Conservation (phyloP, 2,329 filamentous ascomycete genomes). For the Aspergillus ochraceoroseus region DNA sequence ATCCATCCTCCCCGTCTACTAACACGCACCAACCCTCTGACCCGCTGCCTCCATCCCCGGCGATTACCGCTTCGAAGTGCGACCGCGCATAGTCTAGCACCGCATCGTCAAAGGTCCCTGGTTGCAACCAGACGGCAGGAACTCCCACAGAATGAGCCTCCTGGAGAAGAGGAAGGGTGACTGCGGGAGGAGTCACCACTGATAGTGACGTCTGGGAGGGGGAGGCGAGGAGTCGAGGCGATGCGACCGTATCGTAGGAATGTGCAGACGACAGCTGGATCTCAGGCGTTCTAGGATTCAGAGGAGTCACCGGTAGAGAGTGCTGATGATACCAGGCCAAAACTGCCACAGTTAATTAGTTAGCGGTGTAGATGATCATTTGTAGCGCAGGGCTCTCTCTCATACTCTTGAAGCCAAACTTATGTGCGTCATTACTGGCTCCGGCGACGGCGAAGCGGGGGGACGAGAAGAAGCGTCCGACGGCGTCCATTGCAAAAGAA, state of each 20-base stretch:
- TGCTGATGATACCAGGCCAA: constrained; percentile 83
- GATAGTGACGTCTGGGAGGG: constrained; percentile 71
- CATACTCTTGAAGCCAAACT: constrained; percentile 83
- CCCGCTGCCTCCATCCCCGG: constrained; percentile 61
- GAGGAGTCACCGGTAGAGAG: constrained; percentile 69
- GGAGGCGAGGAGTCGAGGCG: constrained; percentile 59
- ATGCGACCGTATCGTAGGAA: constrained; percentile 58
- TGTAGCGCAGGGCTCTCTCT: constrained; percentile 6
- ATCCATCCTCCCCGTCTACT: constrained; percentile 66
- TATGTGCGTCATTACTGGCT: constrained; percentile 75
- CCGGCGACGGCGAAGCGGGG: constrained; percentile 82
- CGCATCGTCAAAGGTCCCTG: constrained; percentile 76
- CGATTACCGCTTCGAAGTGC: constrained; percentile 65
- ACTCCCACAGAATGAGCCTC: constrained; percentile 73
- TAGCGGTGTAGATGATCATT: constrained; percentile 6
- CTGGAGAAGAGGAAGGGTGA: constrained; percentile 67
- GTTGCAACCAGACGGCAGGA: constrained; percentile 79
- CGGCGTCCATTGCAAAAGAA: constrained; percentile 43
- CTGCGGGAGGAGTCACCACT: constrained; percentile 77
- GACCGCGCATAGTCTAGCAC: constrained; percentile 64
- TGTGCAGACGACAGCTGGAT: constrained; percentile 59
- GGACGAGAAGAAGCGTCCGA: constrained; percentile 73
- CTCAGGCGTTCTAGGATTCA: constrained; percentile 67
- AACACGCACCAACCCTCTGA: constrained; percentile 81
- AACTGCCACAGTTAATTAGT: constrained; percentile 57